Conservation (phyloP, 805 yeast species). For the Myxozyma kluyveri region DNA sequence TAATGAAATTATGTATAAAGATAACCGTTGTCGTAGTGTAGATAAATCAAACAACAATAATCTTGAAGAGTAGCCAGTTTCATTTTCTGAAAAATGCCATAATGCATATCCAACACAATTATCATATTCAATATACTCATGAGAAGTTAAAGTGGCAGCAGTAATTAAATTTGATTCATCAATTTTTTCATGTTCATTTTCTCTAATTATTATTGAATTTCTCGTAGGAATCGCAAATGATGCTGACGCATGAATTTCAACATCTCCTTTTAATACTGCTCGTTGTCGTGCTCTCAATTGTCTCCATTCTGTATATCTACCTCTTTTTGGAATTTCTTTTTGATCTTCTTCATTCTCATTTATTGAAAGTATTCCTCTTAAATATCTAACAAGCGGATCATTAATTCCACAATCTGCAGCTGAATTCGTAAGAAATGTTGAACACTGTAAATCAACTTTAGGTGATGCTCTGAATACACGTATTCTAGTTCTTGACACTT, state of each 20-base stretch:
- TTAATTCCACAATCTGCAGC: not conserved
- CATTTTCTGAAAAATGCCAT: constrained; percentile 2
- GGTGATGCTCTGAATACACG: not conserved
- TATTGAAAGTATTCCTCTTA: not conserved
- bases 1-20: not conserved
- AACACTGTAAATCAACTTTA: too few species aligned
- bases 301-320: not conserved
- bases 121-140: not conserved
- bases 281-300: constrained; percentile 1
- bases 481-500: not conserved
- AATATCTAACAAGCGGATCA: not conserved
- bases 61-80: not conserved
- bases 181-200: not conserved
- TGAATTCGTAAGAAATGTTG: not conserved
- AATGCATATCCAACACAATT: constrained; percentile 18
- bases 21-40: not conserved
- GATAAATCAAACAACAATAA: constrained; percentile 18
- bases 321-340: not conserved
- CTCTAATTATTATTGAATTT: not conserved
- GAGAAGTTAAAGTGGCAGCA: not conserved
- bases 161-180: too few species aligned
- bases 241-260: constrained; percentile 7
- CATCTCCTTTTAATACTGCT: constrained; percentile 11
- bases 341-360: not conserved
- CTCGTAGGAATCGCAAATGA: not conserved